Conservation (phyloP, 1,284 basidiomycete genomes). For the Ganoderma meredithae region DNA sequence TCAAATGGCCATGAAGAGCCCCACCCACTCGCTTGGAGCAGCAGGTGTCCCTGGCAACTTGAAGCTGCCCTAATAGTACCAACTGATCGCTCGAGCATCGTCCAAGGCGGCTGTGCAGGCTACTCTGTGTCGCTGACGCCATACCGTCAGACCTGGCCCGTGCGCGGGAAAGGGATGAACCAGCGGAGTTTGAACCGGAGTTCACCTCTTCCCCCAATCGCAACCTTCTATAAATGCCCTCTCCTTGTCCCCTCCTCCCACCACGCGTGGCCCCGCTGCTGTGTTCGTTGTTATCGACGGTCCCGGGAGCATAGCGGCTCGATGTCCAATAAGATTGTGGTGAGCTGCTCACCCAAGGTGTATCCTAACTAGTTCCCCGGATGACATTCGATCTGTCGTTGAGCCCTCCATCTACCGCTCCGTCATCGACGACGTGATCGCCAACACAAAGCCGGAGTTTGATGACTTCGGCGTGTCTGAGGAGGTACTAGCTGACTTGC, state of each 20-base stretch:
- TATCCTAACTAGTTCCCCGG: conserved; percentile 60
- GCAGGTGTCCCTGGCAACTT: neutral
- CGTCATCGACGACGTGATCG: conserved; percentile 97
- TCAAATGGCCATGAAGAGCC: neutral
- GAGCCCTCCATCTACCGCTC: conserved; percentile 92
- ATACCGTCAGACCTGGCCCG: conserved; percentile 41
- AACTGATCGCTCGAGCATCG: neutral
- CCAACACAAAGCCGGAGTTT: conserved; percentile 90
- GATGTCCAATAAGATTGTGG: conserved; percentile 93
- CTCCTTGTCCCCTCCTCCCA: conserved; percentile 45
- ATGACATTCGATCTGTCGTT: conserved; percentile 63
- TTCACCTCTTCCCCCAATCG: conserved; percentile 48
- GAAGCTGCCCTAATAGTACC: neutral
- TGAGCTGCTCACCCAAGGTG: conserved; percentile 76
- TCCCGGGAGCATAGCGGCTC: conserved; percentile 39
- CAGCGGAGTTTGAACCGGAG: conserved; percentile 48
- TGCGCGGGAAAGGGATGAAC: conserved; percentile 53
- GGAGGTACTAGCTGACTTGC: conserved; percentile 88
- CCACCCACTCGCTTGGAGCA: neutral
- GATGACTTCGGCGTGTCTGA: conserved; percentile 97
- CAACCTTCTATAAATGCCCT: conserved; percentile 59
- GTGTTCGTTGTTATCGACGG: conserved; percentile 46
- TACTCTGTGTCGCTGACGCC: conserved; percentile 23
- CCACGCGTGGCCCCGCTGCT: conserved; percentile 43
- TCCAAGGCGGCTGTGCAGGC: neutral